A percentile compares a stretch with the other conserved stretches of the same genome.
phyloP scores from a whole-genome alignment of 2,329 filamentous ascomycete species.

The Esteya vermicola region DNA sequence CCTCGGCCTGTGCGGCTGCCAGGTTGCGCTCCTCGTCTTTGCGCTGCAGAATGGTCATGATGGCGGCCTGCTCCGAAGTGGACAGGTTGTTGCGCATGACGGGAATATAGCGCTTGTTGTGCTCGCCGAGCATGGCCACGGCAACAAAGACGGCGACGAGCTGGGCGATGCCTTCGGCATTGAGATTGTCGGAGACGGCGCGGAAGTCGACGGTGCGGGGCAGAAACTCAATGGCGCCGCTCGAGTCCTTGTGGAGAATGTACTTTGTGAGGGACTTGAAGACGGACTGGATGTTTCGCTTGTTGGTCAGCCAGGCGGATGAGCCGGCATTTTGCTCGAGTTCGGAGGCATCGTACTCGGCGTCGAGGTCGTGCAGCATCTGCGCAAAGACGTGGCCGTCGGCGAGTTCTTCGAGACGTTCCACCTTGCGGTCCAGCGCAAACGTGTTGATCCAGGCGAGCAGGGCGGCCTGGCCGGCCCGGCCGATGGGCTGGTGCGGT shows the following conservation, averaged over 20 bases:
- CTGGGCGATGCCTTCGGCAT: conserved; percentile 9
- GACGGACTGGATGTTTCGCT: conserved; percentile 82
- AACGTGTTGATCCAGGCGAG: conserved; percentile 41
- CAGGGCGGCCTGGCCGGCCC: conserved; percentile 36
- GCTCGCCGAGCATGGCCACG: conserved; percentile 15
- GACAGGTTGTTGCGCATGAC: conserved; percentile 17
- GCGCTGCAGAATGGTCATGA: conserved; percentile 32
- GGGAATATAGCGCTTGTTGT: conserved; percentile 16
- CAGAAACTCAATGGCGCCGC: conserved; percentile 10
- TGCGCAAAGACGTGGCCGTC: conserved; percentile 41
- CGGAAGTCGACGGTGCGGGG: conserved; percentile 12
- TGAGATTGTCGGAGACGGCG: conserved; percentile 10
- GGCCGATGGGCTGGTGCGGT: conserved; percentile 20
- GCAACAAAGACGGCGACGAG: conserved; percentile 24
- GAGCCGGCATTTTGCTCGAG: conserved; percentile 32
- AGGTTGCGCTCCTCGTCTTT: conserved; percentile 28
- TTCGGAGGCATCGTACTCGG: conserved; percentile 38
- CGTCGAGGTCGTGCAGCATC: conserved; percentile 43
- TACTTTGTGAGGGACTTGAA: conserved; percentile 77
- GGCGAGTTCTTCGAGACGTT: conserved; percentile 34
- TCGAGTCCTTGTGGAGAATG: conserved; percentile 22
- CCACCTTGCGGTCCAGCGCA: conserved; percentile 27
- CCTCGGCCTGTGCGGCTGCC: conserved; percentile 19
- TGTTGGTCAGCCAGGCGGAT: conserved; percentile 45
- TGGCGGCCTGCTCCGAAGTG: conserved; percentile 26